Evolutionary conservation across 495 filamentous ascomycete species (phyloP).

Genomic region (Podospora didyma): DNA sequence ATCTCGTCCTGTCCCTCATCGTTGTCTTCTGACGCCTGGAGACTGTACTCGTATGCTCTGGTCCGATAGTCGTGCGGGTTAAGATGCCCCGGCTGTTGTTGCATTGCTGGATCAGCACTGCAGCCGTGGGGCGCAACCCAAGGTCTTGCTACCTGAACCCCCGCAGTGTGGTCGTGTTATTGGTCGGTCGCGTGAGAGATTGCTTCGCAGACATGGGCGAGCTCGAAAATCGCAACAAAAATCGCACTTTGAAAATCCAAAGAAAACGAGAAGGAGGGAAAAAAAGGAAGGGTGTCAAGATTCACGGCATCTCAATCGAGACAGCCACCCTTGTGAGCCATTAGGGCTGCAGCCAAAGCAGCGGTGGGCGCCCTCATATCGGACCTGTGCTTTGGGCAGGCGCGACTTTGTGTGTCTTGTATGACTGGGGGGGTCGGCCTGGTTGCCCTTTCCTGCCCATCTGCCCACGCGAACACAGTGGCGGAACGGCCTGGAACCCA

Average conservation of each 20-base stretch:
- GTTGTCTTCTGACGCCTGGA: constrained; percentile 24
- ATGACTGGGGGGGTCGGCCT: not conserved
- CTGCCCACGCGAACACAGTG: not conserved
- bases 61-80: constrained; percentile 8
- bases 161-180: not conserved
- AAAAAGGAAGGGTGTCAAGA: not conserved
- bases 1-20: constrained; percentile 12
- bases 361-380: constrained; percentile 17
- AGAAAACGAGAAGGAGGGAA: not conserved
- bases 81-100: constrained; percentile 13
- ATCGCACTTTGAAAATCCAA: not conserved
- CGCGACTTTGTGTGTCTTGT: not conserved
- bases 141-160: not conserved
- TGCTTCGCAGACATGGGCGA: not conserved
- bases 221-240: not conserved
- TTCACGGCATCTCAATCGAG: not conserved
- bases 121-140: not conserved
- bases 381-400: constrained; percentile 6
- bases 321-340: not conserved
- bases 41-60: constrained; percentile 19
- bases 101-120: constrained; percentile 6
- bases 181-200: not conserved
- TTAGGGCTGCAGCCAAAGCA: not conserved
- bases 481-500: not conserved
- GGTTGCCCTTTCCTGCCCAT: not conserved